Evolutionary conservation across 768 basidiomycete genomes (phyloP).

Genomic region (Cystofilobasidium macerans): DNA sequence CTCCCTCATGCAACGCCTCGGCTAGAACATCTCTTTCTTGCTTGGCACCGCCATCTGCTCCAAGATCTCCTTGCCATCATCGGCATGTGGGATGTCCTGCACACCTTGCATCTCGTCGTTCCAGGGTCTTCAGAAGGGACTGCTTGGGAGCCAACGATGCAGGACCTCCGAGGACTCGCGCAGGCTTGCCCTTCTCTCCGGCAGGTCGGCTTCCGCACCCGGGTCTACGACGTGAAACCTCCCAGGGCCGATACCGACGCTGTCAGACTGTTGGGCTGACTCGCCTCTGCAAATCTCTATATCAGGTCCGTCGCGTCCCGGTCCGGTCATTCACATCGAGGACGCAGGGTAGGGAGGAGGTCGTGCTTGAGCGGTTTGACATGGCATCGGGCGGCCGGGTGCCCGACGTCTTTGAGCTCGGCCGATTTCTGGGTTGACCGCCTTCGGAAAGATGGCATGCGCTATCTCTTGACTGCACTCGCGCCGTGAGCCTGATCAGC

Average conservation of each 20-base stretch:
- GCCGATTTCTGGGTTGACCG: background rate
- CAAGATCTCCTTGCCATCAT: background rate
- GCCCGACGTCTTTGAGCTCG: background rate
- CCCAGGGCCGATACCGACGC: background rate
- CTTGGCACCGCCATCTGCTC: background rate
- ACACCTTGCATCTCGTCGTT: constrained; percentile 6
- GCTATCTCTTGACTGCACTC: too few relatives aligned
- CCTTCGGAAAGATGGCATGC: too few relatives aligned
- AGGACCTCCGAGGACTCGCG: background rate
- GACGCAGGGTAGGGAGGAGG: background rate
- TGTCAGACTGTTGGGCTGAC: background rate
- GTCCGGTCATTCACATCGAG: background rate
- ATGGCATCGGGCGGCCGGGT: background rate
- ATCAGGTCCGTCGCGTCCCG: background rate
- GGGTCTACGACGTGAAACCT: constrained; percentile 7
- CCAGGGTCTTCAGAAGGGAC: background rate
- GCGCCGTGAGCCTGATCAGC: too few relatives aligned
- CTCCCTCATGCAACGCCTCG: background rate
- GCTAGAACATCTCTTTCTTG: background rate
- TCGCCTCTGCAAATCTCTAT: background rate
- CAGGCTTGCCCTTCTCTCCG: background rate
- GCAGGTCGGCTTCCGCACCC: constrained; percentile 10
- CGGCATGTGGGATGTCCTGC: background rate
- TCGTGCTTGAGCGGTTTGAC: background rate
- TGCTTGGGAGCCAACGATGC: background rate